Conservation (phyloP, 352 stramenopile species). For the Peronospora tabacina region DNA sequence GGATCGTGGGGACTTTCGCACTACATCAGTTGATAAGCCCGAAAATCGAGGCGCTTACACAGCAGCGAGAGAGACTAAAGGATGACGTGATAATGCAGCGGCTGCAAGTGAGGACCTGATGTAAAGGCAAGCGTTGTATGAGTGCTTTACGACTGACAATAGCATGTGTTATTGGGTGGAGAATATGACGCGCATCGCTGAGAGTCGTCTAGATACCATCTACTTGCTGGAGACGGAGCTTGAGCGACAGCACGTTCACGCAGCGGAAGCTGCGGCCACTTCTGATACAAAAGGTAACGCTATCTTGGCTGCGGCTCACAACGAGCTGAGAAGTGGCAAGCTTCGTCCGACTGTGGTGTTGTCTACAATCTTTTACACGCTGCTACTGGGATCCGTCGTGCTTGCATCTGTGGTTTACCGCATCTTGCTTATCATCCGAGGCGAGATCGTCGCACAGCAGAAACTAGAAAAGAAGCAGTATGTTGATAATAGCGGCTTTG, state of each 20-base stretch:
- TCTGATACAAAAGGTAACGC: slow-evolving; percentile 6
- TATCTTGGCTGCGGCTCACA: slow-evolving; percentile 6
- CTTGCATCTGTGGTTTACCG: slow-evolving; percentile 42
- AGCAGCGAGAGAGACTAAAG: slow-evolving; percentile 49
- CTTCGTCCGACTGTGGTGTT: slow-evolving; percentile 29
- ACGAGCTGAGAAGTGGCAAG: slow-evolving; percentile 12
- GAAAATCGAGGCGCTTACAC: slow-evolving; percentile 59
- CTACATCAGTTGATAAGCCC: slow-evolving; percentile 72
- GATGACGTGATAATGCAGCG: slow-evolving; percentile 39
- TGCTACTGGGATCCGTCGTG: slow-evolving; percentile 38
- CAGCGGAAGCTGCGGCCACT: slow-evolving; percentile 28
- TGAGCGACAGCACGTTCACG: slow-evolving; percentile 50
- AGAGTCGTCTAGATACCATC: slow-evolving; percentile 61
- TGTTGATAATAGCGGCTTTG: slow-evolving; percentile 1
- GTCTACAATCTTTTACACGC: slow-evolving; percentile 47
- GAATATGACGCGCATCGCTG: slow-evolving; percentile 59
- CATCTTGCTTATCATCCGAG: slow-evolving; percentile 43
- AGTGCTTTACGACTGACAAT: slow-evolving; percentile 3
- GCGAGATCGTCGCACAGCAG: slow-evolving; percentile 32
- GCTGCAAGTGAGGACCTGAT: slow-evolving; percentile 28
- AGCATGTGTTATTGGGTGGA: slow-evolving; percentile 30
- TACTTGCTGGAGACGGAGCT: slow-evolving; percentile 66
- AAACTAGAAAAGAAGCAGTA: slow-evolving; percentile 25
- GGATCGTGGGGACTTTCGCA: slow-evolving; percentile 54
- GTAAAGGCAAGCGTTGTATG: not conserved